Base-by-base conservation (phyloP, 2,329 filamentous ascomycete genomes). In the Penicillium sp. region DNA sequence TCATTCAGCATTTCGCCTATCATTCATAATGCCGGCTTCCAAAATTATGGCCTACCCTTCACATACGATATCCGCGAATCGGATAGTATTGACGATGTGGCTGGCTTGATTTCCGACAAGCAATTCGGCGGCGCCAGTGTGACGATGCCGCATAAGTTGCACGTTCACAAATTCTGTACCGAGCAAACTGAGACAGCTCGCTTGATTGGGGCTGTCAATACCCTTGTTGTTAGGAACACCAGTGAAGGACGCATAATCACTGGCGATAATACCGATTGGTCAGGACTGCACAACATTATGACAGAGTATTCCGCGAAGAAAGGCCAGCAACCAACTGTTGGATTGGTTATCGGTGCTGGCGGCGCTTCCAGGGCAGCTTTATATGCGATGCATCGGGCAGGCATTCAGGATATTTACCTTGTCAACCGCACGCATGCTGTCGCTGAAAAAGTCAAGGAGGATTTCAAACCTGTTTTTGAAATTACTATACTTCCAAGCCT, bases 81-180 rank as follows among this genome's bases (percentile, higher is more conserved):
- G 11, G 68, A 77, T 52, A 74, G 67, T 0, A 56, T 78, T 2
- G 63, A 74, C 5, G 68, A 72, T 2, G 62, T 72, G 0, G 33
- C 75, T 5, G 19, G 49, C 0, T 58, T 75, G 3, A 69, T 72
- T 44, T 54, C 56, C 3, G 54, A 60, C 7, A 59, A 69, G 1
- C 63, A 58, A 31, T 71, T 70, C 34, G 68, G 67, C 14, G 73
- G 71, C 8, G 65, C 59, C 7, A 72, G 74, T 5, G 67, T 75
- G 5, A 77, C 75, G 1, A 79, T 79, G 76, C 76, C 76, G 0
- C 77, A 77, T 66, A 79, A 79, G 51, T 0, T 78, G 73, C 68
- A 79, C 76, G 56, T 71, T 66, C 49, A 61, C 39, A 48, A 67
- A 10, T 67, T 68, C 29, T 67, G 77, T 8, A 71, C 77, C 51